These are phyloP conservation scores for Arthrobotrys pseudoclavata DNA, from an alignment of 2,329 filamentous ascomycete genomes.

Conservation along the genomic window DNA sequence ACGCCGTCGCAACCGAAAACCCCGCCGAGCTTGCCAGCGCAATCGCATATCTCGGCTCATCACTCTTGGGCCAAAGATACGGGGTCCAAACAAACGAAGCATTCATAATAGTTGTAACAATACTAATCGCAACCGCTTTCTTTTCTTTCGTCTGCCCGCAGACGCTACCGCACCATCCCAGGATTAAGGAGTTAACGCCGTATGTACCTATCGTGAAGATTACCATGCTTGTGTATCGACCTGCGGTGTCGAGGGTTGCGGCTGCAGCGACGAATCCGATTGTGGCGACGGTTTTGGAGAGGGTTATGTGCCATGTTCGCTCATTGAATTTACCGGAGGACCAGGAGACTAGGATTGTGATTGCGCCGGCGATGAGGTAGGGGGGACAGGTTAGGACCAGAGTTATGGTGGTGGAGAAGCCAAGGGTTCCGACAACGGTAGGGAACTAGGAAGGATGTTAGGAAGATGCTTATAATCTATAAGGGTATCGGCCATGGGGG, in stretches of 20 bases:
- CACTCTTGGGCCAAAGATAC: constrained; percentile 69
- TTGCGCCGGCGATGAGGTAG: constrained; percentile 69
- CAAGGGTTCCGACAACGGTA: constrained; percentile 69
- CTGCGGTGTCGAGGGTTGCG: constrained; percentile 66
- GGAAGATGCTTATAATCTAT: constrained; percentile 54
- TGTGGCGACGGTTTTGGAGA: constrained; percentile 67
- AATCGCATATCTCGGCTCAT: constrained; percentile 68
- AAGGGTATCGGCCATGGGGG: not conserved
- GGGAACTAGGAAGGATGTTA: constrained; percentile 64
- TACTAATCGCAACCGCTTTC: constrained; percentile 69
- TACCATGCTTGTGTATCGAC: constrained; percentile 67
- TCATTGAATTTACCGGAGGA: constrained; percentile 70
- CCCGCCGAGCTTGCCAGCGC: constrained; percentile 68
- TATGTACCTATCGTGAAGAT: constrained; percentile 67
- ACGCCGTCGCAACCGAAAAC: constrained; percentile 67
- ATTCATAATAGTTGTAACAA: constrained; percentile 70
- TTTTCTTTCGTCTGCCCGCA: constrained; percentile 70
- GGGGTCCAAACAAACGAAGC: constrained; percentile 70
- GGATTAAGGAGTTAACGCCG: constrained; percentile 68
- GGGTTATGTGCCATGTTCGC: constrained; percentile 70
- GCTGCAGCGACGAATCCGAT: constrained; percentile 68
- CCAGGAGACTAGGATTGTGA: constrained; percentile 69
- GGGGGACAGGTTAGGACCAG: constrained; percentile 71
- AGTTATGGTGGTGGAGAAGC: constrained; percentile 70
- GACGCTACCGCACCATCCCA: constrained; percentile 69